Evolutionary conservation across 805 yeast species (phyloP), one percentile per base, ranked within the genome.

Genomic region (Priceomyces carsonii): DNA sequence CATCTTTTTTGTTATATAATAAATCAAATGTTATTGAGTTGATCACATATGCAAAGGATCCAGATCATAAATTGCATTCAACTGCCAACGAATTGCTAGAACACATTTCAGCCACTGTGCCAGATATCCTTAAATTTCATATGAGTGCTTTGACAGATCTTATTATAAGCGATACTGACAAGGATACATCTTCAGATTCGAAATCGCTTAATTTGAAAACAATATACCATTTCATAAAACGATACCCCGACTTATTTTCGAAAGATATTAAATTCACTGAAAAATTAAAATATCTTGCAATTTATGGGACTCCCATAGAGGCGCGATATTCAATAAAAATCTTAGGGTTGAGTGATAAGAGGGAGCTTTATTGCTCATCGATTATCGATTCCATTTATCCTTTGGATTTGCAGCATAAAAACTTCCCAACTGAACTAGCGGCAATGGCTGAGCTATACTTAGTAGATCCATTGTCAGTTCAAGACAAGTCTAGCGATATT

Each of bases 241-340:
- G 71, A 28, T 69, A 73, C 38, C 72, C 75, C 1, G 75, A 74
- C 3, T 59, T 66, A 20, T 59, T 76, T 13, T 73, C 79, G 3
- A 57, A 60, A n/a, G 66, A 68, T 15, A 66, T 62, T 7, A 50
- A 48, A 3, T 77, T 81, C 42, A 45, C 63, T 10, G 70, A 71
- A 6, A 58, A 63, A 9, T 54, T 87, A 31, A 60, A 66, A 28
- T 53, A 59, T 2, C 58, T 81, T 18, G 75, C 83, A 0, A 43
- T 63, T 0, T 45, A 50, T 1, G 91, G 91, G 0, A 57, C 74
- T 2, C 77, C 85, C 1, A 26, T 49, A 7, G 87, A 82, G 47
- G 82, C 91, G 0, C 78, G 71, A 48, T 85, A 80, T 51, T 73
- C 90, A 0, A 61, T 78, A 6, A 80, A 77, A 50, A 59, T 85